These are phyloP conservation scores for Fonsecaea nubica DNA, from an alignment of 2,329 filamentous ascomycete genomes.

Conservation along the genomic window DNA sequence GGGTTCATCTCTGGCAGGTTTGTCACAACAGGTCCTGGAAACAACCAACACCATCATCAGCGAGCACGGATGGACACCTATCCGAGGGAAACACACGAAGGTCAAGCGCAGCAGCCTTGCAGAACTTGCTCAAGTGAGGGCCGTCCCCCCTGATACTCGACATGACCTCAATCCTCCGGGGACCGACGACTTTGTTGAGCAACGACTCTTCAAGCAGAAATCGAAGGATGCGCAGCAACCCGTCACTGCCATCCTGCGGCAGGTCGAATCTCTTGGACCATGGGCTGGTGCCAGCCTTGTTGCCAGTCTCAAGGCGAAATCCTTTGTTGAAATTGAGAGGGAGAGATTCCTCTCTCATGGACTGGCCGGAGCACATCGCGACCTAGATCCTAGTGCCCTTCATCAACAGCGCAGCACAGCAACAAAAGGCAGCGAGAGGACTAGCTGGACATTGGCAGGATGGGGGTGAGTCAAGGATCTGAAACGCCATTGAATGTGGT, in stretches of 20 bases:
- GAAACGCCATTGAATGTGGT: background rate
- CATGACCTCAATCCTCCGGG: slow-evolving; percentile 52
- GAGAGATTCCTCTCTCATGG: slow-evolving; percentile 65
- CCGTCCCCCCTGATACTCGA: slow-evolving; percentile 30
- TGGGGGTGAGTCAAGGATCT: slow-evolving; percentile 48
- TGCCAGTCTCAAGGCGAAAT: slow-evolving; percentile 64
- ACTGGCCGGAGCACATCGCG: slow-evolving; percentile 54
- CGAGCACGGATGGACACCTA: slow-evolving; percentile 75
- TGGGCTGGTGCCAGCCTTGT: slow-evolving; percentile 71
- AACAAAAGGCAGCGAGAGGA: slow-evolving; percentile 50
- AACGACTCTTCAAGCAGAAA: slow-evolving; percentile 60
- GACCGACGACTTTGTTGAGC: slow-evolving; percentile 64
- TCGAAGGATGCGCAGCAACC: slow-evolving; percentile 48
- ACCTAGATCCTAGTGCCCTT: slow-evolving; percentile 47
- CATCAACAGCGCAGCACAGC: slow-evolving; percentile 45
- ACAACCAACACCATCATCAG: slow-evolving; percentile 73
- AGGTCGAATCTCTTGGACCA: slow-evolving; percentile 66
- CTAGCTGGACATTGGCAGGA: slow-evolving; percentile 57
- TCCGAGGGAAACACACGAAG: slow-evolving; percentile 65
- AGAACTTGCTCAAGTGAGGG: slow-evolving; percentile 41
- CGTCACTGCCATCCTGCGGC: slow-evolving; percentile 53
- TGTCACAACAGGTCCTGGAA: slow-evolving; percentile 76
- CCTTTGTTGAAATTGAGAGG: slow-evolving; percentile 68
- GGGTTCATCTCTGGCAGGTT: slow-evolving; percentile 76
- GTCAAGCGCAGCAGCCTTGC: slow-evolving; percentile 37